A percentile compares a stretch with the other conserved stretches of the same genome.
Evolutionary conservation across 2,329 filamentous ascomycete genomes (phyloP).

Genomic region (Colletotrichum sidae): DNA sequence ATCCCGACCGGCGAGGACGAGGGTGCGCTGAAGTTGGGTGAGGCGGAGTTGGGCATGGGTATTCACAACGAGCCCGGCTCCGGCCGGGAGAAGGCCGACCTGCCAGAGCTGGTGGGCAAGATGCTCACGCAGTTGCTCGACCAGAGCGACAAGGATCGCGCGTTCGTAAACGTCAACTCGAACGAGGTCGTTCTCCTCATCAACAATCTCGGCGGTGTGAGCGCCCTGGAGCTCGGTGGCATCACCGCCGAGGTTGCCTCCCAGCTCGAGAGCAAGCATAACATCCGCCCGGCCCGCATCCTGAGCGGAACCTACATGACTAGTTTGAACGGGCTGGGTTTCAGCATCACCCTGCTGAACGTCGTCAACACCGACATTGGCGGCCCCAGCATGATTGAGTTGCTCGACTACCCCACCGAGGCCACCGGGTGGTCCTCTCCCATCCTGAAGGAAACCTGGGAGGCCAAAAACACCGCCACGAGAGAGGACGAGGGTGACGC

Average conservation of each 20-base stretch:
- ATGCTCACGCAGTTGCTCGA: conserved; percentile 80
- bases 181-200: conserved; percentile 76
- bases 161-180: conserved; percentile 72
- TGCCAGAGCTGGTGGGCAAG: conserved; percentile 66
- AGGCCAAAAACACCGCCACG: conserved; percentile 62
- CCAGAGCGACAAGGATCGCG: conserved; percentile 74
- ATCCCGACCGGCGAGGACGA: conserved; percentile 57
- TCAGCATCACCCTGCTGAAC: conserved; percentile 78
- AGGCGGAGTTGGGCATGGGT: conserved; percentile 79
- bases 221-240: conserved; percentile 77
- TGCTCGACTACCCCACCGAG: conserved; percentile 77
- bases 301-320: conserved; percentile 82
- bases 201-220: conserved; percentile 82
- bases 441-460: conserved; percentile 73
- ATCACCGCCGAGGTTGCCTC: conserved; percentile 76
- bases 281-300: conserved; percentile 73
- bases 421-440: conserved; percentile 77
- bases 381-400: conserved; percentile 72
- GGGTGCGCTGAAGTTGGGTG: conserved; percentile 64
- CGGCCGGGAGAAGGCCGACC: conserved; percentile 61
- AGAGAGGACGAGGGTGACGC: conserved; percentile 52
- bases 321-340: conserved; percentile 80
- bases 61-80: conserved; percentile 79
- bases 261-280: conserved; percentile 69
- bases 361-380: conserved; percentile 68